Conservation (phyloP, 495 filamentous ascomycete genomes). For the Durotheca rogersii region DNA sequence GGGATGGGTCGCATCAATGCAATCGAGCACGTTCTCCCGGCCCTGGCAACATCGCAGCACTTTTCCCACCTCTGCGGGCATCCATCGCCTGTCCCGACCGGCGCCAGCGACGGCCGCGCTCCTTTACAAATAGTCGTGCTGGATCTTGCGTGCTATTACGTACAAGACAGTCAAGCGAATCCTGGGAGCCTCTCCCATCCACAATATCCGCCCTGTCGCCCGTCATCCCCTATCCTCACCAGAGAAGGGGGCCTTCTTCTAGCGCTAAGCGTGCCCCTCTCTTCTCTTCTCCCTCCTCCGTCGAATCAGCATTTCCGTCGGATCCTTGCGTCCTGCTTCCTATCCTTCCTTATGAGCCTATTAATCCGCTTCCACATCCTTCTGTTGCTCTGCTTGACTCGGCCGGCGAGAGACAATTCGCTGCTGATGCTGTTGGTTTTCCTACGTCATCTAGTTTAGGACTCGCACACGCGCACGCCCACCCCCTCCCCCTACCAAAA, state of each 20-base stretch:
- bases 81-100: neutral
- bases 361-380: neutral
- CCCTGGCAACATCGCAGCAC: conserved; percentile 14
- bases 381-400: neutral
- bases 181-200: conserved; percentile 22
- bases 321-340: conserved; percentile 6
- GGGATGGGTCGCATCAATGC: conserved; percentile 21
- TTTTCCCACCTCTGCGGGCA: neutral
- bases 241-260: conserved; percentile 19
- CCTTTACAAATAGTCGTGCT: conserved; percentile 26
- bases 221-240: no score
- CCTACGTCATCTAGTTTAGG: no score
- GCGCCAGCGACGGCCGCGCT: conserved; percentile 3
- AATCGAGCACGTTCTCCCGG: conserved; percentile 24
- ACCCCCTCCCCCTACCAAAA: no score
- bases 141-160: conserved; percentile 35
- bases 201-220: no score
- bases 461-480: no score
- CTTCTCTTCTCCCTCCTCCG: conserved; percentile 15
- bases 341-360: conserved; percentile 3
- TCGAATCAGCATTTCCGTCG: conserved; percentile 26
- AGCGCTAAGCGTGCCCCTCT: conserved; percentile 27
- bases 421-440: no score
- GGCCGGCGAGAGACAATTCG: neutral
- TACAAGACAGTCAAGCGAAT: conserved; percentile 34